Conservation (phyloP, 139 green algal genomes). For the Closterium sp. region DNA sequence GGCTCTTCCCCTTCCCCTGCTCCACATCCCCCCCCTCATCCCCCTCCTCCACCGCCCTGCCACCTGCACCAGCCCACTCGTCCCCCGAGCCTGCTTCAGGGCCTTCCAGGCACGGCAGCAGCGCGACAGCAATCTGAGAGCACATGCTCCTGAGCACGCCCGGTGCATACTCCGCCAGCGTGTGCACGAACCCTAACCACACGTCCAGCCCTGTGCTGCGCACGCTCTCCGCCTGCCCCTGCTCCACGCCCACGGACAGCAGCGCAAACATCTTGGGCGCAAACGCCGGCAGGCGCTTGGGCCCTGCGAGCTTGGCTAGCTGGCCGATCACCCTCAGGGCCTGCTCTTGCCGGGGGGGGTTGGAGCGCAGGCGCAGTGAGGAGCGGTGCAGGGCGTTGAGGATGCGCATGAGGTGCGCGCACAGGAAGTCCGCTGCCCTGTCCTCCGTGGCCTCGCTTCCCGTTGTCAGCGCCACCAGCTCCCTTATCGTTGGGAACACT, state of each 20-base stretch:
- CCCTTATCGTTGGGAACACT: not conserved
- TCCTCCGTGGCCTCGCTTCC: not conserved
- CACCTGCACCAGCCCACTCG: not conserved
- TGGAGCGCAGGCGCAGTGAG: constrained; percentile 3
- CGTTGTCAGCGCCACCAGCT: not conserved
- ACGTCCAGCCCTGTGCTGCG: constrained; percentile 15
- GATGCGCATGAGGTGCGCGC: constrained; percentile 23
- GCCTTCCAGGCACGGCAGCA: constrained; percentile 43
- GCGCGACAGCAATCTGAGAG: constrained; percentile 43
- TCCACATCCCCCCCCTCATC: not conserved
- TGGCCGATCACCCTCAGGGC: constrained; percentile 26
- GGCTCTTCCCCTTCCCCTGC: not conserved
- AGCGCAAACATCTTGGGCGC: constrained; percentile 45
- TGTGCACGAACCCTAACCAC: constrained; percentile 36
- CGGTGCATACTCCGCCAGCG: constrained; percentile 18
- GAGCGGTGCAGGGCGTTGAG: constrained; percentile 36
- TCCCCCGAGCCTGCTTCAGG: not conserved
- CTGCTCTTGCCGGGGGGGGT: constrained; percentile 8
- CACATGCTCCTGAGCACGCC: constrained; percentile 21
- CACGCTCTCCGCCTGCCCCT: constrained; percentile 1
- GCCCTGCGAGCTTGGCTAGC: constrained; percentile 26
- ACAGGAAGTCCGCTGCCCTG: constrained; percentile 27
- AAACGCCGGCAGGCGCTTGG: constrained; percentile 29
- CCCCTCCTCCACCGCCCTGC: not conserved
- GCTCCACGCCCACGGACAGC: constrained; percentile 35